These are phyloP conservation scores for Aspergillus aculeatinus DNA, from an alignment of 2,329 filamentous ascomycete genomes.

Conservation along the genomic window DNA sequence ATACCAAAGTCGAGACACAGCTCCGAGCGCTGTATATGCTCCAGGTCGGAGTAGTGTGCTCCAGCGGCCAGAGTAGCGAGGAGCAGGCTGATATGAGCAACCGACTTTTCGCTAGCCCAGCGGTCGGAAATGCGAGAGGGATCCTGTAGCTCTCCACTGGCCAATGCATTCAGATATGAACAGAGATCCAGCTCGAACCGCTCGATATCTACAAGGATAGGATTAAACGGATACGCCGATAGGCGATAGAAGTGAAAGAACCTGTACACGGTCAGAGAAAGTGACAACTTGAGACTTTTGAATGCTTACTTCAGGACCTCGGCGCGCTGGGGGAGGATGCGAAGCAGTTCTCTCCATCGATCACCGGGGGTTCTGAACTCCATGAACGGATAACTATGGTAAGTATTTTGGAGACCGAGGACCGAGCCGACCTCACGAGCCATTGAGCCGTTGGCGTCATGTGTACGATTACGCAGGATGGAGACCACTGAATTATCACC, in stretches of 20 bases:
- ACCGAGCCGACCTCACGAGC: slow-evolving; percentile 30
- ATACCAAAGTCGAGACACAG: slow-evolving; percentile 29
- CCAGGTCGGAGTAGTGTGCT: slow-evolving; percentile 33
- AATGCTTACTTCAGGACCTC: slow-evolving; percentile 29
- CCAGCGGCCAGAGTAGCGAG: slow-evolving; percentile 31
- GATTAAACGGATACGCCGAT: slow-evolving; percentile 33
- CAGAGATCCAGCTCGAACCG: slow-evolving; percentile 32
- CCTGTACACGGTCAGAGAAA: slow-evolving; percentile 11
- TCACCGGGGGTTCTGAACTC: slow-evolving; percentile 27
- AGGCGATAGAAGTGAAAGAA: slow-evolving; percentile 34
- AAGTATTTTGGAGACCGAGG: slow-evolving; percentile 33
- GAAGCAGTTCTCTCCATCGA: slow-evolving; percentile 26
- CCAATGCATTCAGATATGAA: slow-evolving; percentile 28
- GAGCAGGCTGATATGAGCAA: slow-evolving; percentile 31
- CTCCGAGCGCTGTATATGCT: slow-evolving; percentile 26
- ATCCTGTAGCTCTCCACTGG: slow-evolving; percentile 24
- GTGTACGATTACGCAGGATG: slow-evolving; percentile 27
- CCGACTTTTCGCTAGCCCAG: slow-evolving; percentile 26
- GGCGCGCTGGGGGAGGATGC: slow-evolving; percentile 23
- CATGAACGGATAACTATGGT: slow-evolving; percentile 32
- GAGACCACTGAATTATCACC: slow-evolving; percentile 35
- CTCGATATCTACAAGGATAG: slow-evolving; percentile 31
- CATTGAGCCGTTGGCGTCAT: slow-evolving; percentile 29
- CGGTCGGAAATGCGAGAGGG: slow-evolving; percentile 20
- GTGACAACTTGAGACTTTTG: too few relatives aligned